A percentile compares a stretch with the other conserved stretches of the same genome.
Conservation (phyloP, 306 rosid species). For the Medicago truncatula region MtrunA17r5.0-ANR NC_053043.1:42274501-42275000, state of each 20-base stretch:
- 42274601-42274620: constrained; percentile 75
- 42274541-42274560: constrained; percentile 64
- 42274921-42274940: constrained; percentile 26
- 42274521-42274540: constrained; percentile 66
- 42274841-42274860: constrained; percentile 54
- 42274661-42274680: too few relatives aligned
- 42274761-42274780: constrained; percentile 54
- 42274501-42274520: constrained; percentile 65
- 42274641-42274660: not conserved
- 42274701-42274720: constrained; percentile 52
- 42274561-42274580: constrained; percentile 58
- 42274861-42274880: constrained; percentile 51
- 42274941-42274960: not conserved
- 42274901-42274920: constrained; percentile 71
- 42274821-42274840: constrained; percentile 68
- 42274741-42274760: constrained; percentile 70
- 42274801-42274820: constrained; percentile 56
- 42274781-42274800: constrained; percentile 48
- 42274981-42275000: too few relatives aligned
- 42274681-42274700: not conserved
- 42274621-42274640: not conserved
- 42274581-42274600: constrained; percentile 69
- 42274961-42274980: too few relatives aligned
- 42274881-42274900: constrained; percentile 61
- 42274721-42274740: constrained; percentile 78